Evolutionary conservation across 441 rosid genomes (phyloP).

Genomic region (Arabidopsis hybrid): DNA sequence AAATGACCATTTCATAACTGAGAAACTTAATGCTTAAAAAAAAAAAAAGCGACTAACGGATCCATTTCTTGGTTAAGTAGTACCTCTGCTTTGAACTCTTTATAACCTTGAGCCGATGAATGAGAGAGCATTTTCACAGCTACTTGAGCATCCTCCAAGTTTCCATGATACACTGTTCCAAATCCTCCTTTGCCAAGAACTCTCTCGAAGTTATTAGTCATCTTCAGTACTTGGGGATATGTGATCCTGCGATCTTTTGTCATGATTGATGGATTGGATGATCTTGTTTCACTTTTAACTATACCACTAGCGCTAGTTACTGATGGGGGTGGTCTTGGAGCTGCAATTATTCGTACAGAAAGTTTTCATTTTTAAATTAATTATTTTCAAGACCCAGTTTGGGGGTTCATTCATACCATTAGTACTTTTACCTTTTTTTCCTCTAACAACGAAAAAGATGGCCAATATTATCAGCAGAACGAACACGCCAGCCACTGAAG

Average conservation of each 20-base stretch:
- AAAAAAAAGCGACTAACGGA: not conserved
- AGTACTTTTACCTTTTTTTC: constrained; percentile 6
- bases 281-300: constrained; percentile 5
- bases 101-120: constrained; percentile 56
- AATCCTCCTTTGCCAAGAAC: constrained; percentile 50
- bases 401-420: not conserved
- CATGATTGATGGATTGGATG: constrained; percentile 31
- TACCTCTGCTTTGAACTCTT: constrained; percentile 55
- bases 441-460: constrained; percentile 24
- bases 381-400: not conserved
- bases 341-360: not conserved
- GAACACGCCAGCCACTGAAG: constrained; percentile 17
- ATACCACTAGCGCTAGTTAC: not conserved
- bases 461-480: constrained; percentile 36
- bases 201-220: constrained; percentile 48
- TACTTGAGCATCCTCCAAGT: constrained; percentile 41
- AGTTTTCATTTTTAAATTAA: not conserved
- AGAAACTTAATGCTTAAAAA: not conserved
- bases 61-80: not conserved
- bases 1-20: not conserved
- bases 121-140: constrained; percentile 59
- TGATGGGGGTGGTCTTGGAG: constrained; percentile 10
- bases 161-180: constrained; percentile 54
- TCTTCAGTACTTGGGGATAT: constrained; percentile 42
- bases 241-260: constrained; percentile 34